Conservation (phyloP, 2,329 filamentous ascomycete genomes). For the Stachybotrys echinatus region DNA sequence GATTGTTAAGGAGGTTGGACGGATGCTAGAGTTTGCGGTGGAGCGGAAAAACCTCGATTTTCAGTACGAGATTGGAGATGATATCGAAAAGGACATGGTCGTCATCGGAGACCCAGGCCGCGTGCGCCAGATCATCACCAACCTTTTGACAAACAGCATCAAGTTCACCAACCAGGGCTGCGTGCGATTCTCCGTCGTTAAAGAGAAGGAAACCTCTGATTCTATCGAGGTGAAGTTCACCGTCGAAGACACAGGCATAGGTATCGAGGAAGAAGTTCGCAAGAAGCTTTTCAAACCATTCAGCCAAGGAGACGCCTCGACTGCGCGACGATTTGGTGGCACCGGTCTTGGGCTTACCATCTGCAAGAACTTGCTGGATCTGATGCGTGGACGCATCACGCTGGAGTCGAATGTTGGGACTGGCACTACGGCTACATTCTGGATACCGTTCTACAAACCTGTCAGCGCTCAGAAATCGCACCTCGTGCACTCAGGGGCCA, state of each 20-base stretch:
- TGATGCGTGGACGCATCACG: constrained; percentile 73
- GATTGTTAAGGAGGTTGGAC: constrained; percentile 72
- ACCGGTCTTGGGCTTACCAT: constrained; percentile 76
- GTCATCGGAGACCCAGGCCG: constrained; percentile 84
- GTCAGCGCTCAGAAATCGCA: constrained; percentile 42
- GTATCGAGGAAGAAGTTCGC: constrained; percentile 72
- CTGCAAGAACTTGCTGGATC: constrained; percentile 71
- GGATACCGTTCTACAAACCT: constrained; percentile 71
- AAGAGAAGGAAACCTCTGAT: constrained; percentile 59
- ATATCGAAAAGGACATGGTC: constrained; percentile 62
- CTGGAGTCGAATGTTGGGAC: constrained; percentile 61
- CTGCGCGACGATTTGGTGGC: constrained; percentile 71
- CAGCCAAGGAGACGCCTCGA: constrained; percentile 76
- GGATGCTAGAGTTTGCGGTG: constrained; percentile 84
- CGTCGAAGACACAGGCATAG: constrained; percentile 74
- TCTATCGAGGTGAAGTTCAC: constrained; percentile 64
- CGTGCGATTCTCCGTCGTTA: constrained; percentile 61
- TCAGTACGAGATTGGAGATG: constrained; percentile 55
- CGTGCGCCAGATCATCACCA: constrained; percentile 77
- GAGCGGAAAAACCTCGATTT: constrained; percentile 74
- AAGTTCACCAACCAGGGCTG: constrained; percentile 68
- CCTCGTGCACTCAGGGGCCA: constrained; percentile 55
- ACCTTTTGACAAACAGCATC: constrained; percentile 71
- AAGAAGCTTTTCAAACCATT: constrained; percentile 74
- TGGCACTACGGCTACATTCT: constrained; percentile 72